Base-by-base conservation (phyloP, 805 yeast genomes). In the Pichia scutulata region DNA sequence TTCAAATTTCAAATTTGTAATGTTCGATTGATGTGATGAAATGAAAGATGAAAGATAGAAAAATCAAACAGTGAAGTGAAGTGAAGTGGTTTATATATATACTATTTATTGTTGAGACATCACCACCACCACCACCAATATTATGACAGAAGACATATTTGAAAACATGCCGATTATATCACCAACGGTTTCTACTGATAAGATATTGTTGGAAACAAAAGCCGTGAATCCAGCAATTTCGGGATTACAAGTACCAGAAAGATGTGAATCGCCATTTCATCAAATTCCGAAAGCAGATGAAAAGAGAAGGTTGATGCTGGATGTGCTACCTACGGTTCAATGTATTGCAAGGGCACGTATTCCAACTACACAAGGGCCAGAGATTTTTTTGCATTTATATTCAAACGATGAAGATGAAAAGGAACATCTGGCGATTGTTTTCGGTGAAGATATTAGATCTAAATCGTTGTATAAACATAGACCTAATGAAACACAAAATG, bases 391-490 rank as follows among this genome's bases (percentile, higher is more conserved):
- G 50, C 99, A 93, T 69, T 68, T 93, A 36, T 93, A 93, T 68
- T 76, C 85, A 44, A 93, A 93, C 64, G 81, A 89, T 62, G 70
- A 84, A 49, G 99, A 93, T 68, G 74, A 81, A 46, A 93, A 93
- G 65, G 99, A 93, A 68, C 99, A 93, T 68, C 70, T 93, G 60
- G 99, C 99, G 7, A 92, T 93, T 52, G 99, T 93, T 5, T 92
- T 93, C 70, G 97, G 98, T 10, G 96, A 89, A 61, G 85, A 86
- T 57, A 84, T 93, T 48, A 75, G 96, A 57, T 88, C 96, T 2
- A 75, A 77, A 61, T 72, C 89, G 3, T 70, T 93, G 46, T 93
- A 80, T 69, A 75, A 70, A 43, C 70, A 69, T 46, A 70, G 87
- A 48, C 70, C 70, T 0, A 79, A 80, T 43, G 99, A 93, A 55